A percentile compares a stretch with the other conserved stretches of the same genome.
Conservation (phyloP, 305 asterid genomes). For the Fraxinus baroniana region DNA sequence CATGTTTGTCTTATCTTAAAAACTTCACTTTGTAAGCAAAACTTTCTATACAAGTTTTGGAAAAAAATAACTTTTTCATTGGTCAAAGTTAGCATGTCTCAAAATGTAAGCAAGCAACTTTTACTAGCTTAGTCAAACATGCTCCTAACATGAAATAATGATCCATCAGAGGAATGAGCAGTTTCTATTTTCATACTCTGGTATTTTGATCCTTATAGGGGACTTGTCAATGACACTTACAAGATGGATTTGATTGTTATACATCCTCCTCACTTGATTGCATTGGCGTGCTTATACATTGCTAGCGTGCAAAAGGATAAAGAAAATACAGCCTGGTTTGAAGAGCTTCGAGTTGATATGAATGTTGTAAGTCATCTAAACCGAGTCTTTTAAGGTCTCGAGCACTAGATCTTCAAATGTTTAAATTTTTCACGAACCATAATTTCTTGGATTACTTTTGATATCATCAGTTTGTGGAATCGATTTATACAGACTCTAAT, state of each 20-base stretch:
- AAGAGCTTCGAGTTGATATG: slow-evolving; percentile 96
- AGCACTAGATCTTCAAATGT: neutral
- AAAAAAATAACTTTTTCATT: neutral
- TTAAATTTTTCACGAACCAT: neutral
- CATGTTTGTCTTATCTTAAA: neutral
- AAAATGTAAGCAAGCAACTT: neutral
- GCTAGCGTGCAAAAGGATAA: slow-evolving; percentile 84
- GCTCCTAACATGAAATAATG: neutral
- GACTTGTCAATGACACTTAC: slow-evolving; percentile 87
- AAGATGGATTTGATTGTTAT: slow-evolving; percentile 88
- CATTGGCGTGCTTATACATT: slow-evolving; percentile 86
- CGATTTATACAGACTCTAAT: neutral
- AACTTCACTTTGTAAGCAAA: neutral
- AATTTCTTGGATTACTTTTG: neutral
- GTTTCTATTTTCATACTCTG: neutral
- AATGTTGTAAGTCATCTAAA: slow-evolving; percentile 54
- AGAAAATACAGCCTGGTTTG: slow-evolving; percentile 95
- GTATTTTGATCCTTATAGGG: slow-evolving; percentile 46
- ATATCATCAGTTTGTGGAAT: neutral
- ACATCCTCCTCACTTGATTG: slow-evolving; percentile 87
- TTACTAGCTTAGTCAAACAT: neutral
- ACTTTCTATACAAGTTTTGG: neutral
- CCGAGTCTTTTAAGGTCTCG: neutral
- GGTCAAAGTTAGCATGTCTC: neutral
- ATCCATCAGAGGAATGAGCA: neutral